Evolutionary conservation across 129 eudicot species (phyloP), one percentile per base, ranked within the genome.

Genomic region (Arctium lappa): DNA sequence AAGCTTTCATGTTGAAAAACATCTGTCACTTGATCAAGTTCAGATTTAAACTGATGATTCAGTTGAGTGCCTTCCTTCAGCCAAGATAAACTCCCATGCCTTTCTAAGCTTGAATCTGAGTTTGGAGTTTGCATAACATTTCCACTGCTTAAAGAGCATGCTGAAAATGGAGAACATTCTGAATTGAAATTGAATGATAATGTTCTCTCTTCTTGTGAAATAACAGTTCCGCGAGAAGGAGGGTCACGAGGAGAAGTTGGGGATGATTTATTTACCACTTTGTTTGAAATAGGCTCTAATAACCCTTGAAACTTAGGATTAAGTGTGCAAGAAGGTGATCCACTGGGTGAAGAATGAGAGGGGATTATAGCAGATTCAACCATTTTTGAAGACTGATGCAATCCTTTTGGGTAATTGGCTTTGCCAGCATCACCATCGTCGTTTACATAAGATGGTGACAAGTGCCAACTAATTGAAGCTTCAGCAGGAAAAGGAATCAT

Each of bases 121-220:
- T 85, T 82, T 62, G 99, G 99, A 73, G 98, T 95, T 80, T 89
- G 92, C 80, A 91, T 90, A 27, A 93, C 87, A 86, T 95, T 95
- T 69, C 86, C 91, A 84, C 92, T 88, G 37, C 89, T 85, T 42
- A 88, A 77, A 15, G 87, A 82, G 72, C 80, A 89, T 38, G 86
- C 42, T 18, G 91, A 95, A 72, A 85, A 63, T 22, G 90, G 88
- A 86, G 91, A 86, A 71, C 32, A 70, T 76, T 86, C 93, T 30
- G 83, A 79, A 30, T 75, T 34, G 38, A 76, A 78, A 80, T 81
- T 77, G 56, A 69, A 69, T 8, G 73, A 69, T n/a, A 46, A 62
- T 46, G 38, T 66, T 37, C 80, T 69, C 66, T 80, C 80, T 53
- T 84, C 86, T 33, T 71, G 83, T 82, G 74, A 72, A 15, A 38